These are phyloP conservation scores for Gossypium bickii DNA, from an alignment of 345 rosid genomes.

Conservation along the genomic window DNA sequence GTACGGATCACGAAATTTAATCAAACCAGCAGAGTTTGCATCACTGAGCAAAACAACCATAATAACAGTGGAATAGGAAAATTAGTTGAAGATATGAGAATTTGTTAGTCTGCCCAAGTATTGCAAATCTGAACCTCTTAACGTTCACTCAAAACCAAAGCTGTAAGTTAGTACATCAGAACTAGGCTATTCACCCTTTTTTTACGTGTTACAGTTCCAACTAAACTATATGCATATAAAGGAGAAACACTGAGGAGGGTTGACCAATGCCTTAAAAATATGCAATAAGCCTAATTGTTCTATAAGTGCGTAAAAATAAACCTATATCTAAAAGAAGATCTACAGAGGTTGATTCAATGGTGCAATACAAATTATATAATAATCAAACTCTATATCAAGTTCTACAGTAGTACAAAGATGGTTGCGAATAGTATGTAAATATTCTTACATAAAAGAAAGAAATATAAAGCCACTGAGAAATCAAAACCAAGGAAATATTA, in stretches of 20 bases:
- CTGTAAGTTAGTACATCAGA: not conserved
- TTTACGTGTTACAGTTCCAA: not conserved
- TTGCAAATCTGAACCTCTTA: not conserved
- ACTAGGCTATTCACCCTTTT: not conserved
- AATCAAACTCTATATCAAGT: not conserved
- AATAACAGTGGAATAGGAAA: conserved; percentile 4
- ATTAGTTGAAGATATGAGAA: conserved; percentile 3
- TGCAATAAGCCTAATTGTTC: not conserved
- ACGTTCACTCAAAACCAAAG: not conserved
- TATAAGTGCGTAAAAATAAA: not conserved
- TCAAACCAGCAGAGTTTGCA: conserved; percentile 67
- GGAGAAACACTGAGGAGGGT: not conserved
- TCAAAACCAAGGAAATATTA: conserved; percentile 1
- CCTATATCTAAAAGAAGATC: not conserved
- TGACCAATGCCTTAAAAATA: not conserved
- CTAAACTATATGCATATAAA: not conserved
- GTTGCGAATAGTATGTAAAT: not conserved
- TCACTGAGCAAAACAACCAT: conserved; percentile 48
- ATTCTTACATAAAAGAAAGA: not conserved
- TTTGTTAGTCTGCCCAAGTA: not conserved
- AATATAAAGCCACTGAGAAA: not conserved
- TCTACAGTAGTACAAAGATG: not conserved
- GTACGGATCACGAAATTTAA: conserved; percentile 75
- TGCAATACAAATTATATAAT: not conserved
- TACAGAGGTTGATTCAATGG: not conserved